phyloP scores from a whole-genome alignment of 257 asterid species.

The Thymus mandschuricus region DNA sequence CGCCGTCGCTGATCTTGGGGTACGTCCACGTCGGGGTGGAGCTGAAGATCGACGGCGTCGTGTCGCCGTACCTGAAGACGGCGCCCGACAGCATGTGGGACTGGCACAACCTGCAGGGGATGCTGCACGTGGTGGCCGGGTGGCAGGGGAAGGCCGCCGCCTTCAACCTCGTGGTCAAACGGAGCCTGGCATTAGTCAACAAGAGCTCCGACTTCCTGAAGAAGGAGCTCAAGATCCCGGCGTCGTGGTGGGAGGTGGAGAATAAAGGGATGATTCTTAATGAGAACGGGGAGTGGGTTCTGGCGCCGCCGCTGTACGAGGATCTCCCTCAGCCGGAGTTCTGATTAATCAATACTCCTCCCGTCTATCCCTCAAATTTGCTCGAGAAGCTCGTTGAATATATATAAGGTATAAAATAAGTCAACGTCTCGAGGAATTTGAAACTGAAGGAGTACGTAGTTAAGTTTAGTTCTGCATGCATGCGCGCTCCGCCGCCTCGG shows the following conservation, averaged over 20 bases:
- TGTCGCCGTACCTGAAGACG: constrained; percentile 42
- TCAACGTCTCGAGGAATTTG: too few species aligned
- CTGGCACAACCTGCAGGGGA: constrained; percentile 64
- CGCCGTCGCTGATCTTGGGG: constrained; percentile 54
- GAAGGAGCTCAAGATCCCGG: constrained; percentile 70
- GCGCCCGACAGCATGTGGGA: constrained; percentile 50
- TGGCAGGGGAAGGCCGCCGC: constrained; percentile 65
- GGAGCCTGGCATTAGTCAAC: constrained; percentile 78
- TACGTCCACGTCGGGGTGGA: constrained; percentile 50
- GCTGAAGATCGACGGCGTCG: constrained; percentile 56
- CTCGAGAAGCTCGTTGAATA: too few species aligned
- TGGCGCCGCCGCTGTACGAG: constrained; percentile 56
- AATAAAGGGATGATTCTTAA: constrained; percentile 67
- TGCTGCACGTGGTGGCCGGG: constrained; percentile 49
- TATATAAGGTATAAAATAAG: too few species aligned
- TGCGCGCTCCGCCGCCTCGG: too few species aligned
- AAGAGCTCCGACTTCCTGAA: constrained; percentile 63
- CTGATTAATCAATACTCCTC: too few species aligned
- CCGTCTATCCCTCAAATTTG: too few species aligned
- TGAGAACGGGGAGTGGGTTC: constrained; percentile 68
- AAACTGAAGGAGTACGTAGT: too few species aligned
- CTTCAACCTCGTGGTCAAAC: constrained; percentile 63
- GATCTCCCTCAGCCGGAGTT: constrained; percentile 68
- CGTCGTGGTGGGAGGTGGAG: constrained; percentile 89
- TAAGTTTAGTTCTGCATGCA: too few species aligned